Base-by-base conservation (phyloP, 495 filamentous ascomycete genomes). In the Hamigera avellanea region DNA sequence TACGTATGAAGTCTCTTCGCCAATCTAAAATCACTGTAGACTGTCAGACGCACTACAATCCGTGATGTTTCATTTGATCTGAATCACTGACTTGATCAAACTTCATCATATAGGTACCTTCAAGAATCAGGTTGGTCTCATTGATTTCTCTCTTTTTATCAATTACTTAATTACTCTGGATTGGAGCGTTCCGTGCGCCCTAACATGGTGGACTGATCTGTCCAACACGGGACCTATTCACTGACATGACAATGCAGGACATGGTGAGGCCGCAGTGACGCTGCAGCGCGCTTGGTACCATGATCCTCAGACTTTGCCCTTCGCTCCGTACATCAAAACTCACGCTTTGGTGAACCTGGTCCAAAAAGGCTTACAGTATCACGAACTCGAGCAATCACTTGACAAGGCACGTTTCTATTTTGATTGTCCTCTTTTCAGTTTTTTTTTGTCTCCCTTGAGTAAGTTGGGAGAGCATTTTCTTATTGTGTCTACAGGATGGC, bases 271-370 rank as follows among this genome's bases (percentile, higher is more conserved):
- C 38, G 83, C 83, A 33, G 75, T 81, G 46, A 80, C 76, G 59
- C 69, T 89, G 42, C 83, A 87, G 62, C 81, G 83, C 58, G 80
- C 83, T 59, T 89, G 83, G 83, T 66, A 80, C 53, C 62, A 65
- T 45, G 70, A 81, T 52, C 83, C 83, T 37, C 76, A 86, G 52
- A 70, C 62, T 57, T 72, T 89, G 41, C 73, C 79, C 28, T 86
- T 85, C 60, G 81, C 83, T 58, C 73, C 68, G 36, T 73, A 82
- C 59, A 81, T 87, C 55, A 75, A 76, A 54, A 73, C 69, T 33
- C 80, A 84, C 66, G 78, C 83, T 35, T 63, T 89, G 50, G 79
- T 87, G 18, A 69, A 72, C 39, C 61, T 86, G 38, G 63, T 89
- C 41, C 82, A 86, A 53, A 83, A 82, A 62, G 83, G 83, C 41